Percentiles rank a stretch among this genome's conserved stretches.
Conservation (phyloP, 2,329 filamentous ascomycete genomes). For the Atkinsonella hypoxylon region DNA sequence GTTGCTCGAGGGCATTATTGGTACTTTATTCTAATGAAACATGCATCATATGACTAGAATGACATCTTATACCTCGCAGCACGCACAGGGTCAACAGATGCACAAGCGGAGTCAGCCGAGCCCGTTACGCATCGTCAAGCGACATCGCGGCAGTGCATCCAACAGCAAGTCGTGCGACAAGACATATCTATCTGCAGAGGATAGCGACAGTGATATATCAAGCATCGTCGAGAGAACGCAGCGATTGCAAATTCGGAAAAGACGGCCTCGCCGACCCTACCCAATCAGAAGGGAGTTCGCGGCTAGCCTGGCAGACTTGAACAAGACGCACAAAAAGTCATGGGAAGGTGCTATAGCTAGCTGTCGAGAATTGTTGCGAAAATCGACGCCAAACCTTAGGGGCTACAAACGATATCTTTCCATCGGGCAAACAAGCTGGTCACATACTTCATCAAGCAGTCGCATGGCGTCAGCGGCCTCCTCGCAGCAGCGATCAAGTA, state of each 20-base stretch:
- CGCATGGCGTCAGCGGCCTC: constrained; percentile 2
- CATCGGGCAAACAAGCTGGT: constrained; percentile 3
- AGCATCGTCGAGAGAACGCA: constrained; percentile 2
- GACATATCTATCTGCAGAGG: neutral
- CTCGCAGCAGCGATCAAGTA: neutral
- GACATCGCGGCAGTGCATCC: constrained; percentile 6
- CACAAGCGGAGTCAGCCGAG: constrained; percentile 21
- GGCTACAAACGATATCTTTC: constrained; percentile 3
- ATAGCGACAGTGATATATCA: constrained; percentile 1
- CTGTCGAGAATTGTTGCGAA: constrained; percentile 9
- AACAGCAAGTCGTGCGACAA: neutral
- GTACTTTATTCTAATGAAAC: neutral
- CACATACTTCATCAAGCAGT: constrained; percentile 2
- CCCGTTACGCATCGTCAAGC: constrained; percentile 40
- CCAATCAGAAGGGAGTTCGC: neutral
- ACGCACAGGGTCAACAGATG: neutral
- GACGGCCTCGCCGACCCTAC: constrained; percentile 1
- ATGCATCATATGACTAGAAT: constrained; percentile 15
- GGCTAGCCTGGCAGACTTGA: constrained; percentile 7
- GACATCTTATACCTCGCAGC: constrained; percentile 16
- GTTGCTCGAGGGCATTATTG: neutral
- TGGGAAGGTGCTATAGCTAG: constrained; percentile 9
- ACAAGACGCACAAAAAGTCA: constrained; percentile 1
- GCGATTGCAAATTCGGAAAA: constrained; percentile 8
- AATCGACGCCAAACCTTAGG: constrained; percentile 6